Percentiles rank a stretch among this genome's conserved stretches.
Evolutionary conservation across 2,329 filamentous ascomycete genomes (phyloP).

Genomic region (Talaromyces sp.): DNA sequence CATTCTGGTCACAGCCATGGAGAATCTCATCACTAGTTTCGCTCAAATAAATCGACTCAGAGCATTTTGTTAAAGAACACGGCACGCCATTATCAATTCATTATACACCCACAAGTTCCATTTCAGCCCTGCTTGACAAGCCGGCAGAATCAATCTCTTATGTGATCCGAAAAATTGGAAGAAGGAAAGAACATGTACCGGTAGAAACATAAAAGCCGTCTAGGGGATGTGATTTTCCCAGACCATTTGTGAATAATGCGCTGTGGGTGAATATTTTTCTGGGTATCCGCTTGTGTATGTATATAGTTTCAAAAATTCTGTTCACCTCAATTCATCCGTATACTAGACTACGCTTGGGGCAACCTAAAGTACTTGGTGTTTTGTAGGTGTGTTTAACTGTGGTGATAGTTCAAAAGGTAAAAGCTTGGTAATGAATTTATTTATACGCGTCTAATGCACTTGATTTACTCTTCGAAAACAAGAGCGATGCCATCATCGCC

Average conservation of each 20-base stretch:
- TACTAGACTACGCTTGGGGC: not conserved
- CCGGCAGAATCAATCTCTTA: not conserved
- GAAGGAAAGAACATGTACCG: not conserved
- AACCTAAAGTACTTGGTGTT: not conserved
- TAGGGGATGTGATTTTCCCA: slow-evolving; percentile 2
- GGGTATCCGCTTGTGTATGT: slow-evolving; percentile 11
- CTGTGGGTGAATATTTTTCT: slow-evolving; percentile 11
- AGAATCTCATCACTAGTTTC: slow-evolving; percentile 9
- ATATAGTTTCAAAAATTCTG: slow-evolving; percentile 10
- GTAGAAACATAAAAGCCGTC: not conserved
- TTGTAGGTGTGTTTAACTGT: not conserved
- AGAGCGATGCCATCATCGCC: slow-evolving; percentile 66
- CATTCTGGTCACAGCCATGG: slow-evolving; percentile 46
- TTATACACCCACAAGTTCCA: not conserved
- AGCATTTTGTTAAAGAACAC: not conserved
- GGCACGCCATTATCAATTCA: not conserved
- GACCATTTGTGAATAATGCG: slow-evolving; percentile 14
- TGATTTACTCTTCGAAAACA: slow-evolving; percentile 37
- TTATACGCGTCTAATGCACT: not conserved
- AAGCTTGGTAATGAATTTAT: not conserved
- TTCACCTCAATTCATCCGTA: not conserved
- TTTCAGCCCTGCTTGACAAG: not conserved
- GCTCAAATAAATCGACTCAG: slow-evolving; percentile 6
- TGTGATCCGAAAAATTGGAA: not conserved
- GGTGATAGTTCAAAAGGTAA: not conserved